Evolutionary conservation across 441 rosid genomes (phyloP).

Genomic region (Eutrema salsugineum): DNA sequence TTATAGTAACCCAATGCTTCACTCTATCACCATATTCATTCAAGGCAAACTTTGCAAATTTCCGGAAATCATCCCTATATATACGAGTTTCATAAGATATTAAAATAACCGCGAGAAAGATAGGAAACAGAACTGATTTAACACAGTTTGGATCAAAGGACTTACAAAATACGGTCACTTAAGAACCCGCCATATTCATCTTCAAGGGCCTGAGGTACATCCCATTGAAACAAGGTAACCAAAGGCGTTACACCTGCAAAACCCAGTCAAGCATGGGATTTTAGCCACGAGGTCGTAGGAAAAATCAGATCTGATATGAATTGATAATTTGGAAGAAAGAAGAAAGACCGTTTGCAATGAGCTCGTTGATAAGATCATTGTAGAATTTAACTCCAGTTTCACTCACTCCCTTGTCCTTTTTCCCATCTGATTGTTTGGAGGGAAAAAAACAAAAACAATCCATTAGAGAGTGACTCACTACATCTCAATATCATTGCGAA

Average conservation of each 20-base stretch:
- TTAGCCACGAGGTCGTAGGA: background rate
- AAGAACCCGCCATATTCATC: conserved; percentile 39
- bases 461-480: background rate
- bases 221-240: conserved; percentile 46
- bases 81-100: too few relatives aligned
- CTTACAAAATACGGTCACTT: conserved; percentile 34
- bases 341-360: conserved; percentile 34
- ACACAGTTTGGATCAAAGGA: background rate
- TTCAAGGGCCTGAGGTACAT: conserved; percentile 34
- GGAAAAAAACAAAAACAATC: background rate
- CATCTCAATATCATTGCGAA: background rate
- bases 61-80: conserved; percentile 24
- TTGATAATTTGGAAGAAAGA: background rate
- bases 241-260: conserved; percentile 38
- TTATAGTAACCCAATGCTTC: conserved; percentile 43
- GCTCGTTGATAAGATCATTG: conserved; percentile 44
- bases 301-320: background rate
- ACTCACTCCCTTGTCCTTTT: conserved; percentile 38
- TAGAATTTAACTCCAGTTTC: conserved; percentile 40
- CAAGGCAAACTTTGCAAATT: conserved; percentile 34
- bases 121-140: background rate
- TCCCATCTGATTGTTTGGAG: conserved; percentile 38
- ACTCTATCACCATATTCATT: conserved; percentile 49
- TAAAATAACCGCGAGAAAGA: too few relatives aligned
- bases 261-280: background rate